phyloP scores from a whole-genome alignment of 2,329 filamentous ascomycete genomes.

The Talaromyces sp. region DNA sequence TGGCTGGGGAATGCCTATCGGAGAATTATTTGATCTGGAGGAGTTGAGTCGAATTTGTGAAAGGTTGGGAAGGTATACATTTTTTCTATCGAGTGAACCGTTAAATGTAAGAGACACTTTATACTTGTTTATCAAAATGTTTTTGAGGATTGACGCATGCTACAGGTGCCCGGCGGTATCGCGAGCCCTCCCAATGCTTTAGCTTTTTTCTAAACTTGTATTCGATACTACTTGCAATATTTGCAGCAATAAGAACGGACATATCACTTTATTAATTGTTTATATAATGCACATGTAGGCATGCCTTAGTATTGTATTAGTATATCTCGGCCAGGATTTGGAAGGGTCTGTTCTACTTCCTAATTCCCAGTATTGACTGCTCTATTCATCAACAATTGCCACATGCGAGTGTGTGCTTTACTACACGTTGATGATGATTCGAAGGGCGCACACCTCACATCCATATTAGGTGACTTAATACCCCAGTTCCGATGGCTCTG shows the following conservation, averaged over 20 bases:
- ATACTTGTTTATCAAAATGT: background rate
- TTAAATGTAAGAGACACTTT: constrained; percentile 17
- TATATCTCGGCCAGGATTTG: too few species aligned
- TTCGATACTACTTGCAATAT: too few species aligned
- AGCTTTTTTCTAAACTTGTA: background rate
- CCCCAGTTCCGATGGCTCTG: background rate
- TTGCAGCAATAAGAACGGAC: too few species aligned
- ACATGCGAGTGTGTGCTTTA: too few species aligned
- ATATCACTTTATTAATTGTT: too few species aligned
- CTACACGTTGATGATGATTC: too few species aligned
- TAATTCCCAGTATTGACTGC: too few species aligned
- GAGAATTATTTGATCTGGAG: constrained; percentile 26
- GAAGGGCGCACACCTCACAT: too few species aligned
- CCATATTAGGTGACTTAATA: background rate
- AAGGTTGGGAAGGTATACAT: constrained; percentile 21
- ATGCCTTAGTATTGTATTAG: too few species aligned
- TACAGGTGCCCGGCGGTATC: background rate
- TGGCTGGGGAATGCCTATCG: constrained; percentile 22
- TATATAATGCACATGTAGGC: too few species aligned
- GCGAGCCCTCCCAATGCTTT: constrained; percentile 3
- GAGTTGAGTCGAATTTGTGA: constrained; percentile 21
- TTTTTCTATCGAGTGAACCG: constrained; percentile 24
- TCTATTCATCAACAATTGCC: too few species aligned
- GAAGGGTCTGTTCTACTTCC: too few species aligned
- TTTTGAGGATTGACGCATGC: background rate